A percentile compares a stretch with the other conserved stretches of the same genome.
Evolutionary conservation across 176 grass and related monocot species (phyloP).

Genomic region (Urochloa ruziziensis): DNA sequence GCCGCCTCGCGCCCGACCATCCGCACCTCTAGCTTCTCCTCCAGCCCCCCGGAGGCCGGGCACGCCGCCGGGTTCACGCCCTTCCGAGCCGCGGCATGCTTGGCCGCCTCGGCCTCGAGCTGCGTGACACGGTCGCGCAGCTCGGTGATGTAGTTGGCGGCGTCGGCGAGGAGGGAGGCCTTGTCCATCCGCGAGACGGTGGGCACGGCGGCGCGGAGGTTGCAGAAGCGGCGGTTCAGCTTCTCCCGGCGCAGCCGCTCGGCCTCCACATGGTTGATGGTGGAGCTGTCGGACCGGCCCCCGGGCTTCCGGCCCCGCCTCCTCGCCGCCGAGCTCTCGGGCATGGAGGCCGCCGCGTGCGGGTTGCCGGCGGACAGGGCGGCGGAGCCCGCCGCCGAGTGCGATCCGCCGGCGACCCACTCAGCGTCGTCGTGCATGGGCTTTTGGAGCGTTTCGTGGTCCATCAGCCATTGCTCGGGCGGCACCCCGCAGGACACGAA

Average conservation of each 20-base stretch:
- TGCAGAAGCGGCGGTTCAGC: conserved; percentile 53
- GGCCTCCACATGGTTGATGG: conserved; percentile 48
- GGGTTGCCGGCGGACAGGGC: not conserved
- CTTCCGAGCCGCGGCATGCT: not conserved
- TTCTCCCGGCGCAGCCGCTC: conserved; percentile 55
- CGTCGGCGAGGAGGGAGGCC: conserved; percentile 54
- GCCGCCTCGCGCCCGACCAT: conserved; percentile 23
- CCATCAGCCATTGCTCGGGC: conserved; percentile 32
- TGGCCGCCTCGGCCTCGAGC: conserved; percentile 7
- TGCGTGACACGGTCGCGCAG: conserved; percentile 28
- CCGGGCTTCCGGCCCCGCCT: conserved; percentile 16
- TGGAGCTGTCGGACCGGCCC: not conserved
- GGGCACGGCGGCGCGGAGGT: conserved; percentile 49
- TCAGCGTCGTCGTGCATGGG: not conserved
- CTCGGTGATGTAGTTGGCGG: conserved; percentile 47
- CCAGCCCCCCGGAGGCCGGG: not conserved
- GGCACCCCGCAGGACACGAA: conserved; percentile 16
- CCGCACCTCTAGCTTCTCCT: conserved; percentile 31
- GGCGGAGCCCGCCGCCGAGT: conserved; percentile 29
- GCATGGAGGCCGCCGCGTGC: not conserved
- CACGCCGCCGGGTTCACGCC: not conserved
- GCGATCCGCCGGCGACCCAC: not conserved
- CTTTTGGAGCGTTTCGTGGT: not conserved
- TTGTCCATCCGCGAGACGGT: conserved; percentile 67
- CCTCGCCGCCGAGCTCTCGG: not conserved